phyloP scores from a whole-genome alignment of 1,284 basidiomycete species.

The Schizophyllum commune region DNA sequence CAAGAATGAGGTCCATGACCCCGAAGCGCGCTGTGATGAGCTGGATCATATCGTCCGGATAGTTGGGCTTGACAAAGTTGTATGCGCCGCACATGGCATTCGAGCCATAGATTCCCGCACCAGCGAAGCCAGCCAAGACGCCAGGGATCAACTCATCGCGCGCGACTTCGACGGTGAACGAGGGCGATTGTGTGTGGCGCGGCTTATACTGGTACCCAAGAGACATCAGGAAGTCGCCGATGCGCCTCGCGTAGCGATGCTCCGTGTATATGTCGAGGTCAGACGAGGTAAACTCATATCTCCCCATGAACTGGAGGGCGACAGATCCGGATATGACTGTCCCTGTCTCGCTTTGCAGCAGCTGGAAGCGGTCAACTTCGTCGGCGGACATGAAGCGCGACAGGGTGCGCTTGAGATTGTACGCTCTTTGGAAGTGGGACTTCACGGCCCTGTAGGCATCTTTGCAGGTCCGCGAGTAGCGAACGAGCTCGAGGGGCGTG shows the following conservation, averaged over 20 bases:
- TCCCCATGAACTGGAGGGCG: slow-evolving; percentile 31
- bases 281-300: slow-evolving; percentile 21
- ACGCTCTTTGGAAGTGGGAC: slow-evolving; percentile 9
- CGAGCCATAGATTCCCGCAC: background rate
- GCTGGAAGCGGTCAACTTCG: slow-evolving; percentile 20
- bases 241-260: slow-evolving; percentile 6
- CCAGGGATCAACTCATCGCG: slow-evolving; percentile 6
- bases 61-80: slow-evolving; percentile 2
- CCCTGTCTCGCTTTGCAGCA: slow-evolving; percentile 22
- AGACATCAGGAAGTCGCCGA: background rate
- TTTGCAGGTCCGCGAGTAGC: background rate
- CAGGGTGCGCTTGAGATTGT: slow-evolving; percentile 15
- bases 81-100: background rate
- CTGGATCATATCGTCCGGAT: slow-evolving; percentile 5
- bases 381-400: slow-evolving; percentile 15
- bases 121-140: background rate
- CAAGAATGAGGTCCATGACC: slow-evolving; percentile 4
- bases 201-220: slow-evolving; percentile 4
- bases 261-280: slow-evolving; percentile 32
- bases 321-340: slow-evolving; percentile 32
- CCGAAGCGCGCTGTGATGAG: slow-evolving; percentile 4
- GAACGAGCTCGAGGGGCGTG: background rate
- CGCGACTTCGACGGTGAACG: background rate
- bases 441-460: background rate
- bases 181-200: background rate